phyloP scores from a whole-genome alignment of 768 basidiomycete species.

The Mycena galericulata region DNA sequence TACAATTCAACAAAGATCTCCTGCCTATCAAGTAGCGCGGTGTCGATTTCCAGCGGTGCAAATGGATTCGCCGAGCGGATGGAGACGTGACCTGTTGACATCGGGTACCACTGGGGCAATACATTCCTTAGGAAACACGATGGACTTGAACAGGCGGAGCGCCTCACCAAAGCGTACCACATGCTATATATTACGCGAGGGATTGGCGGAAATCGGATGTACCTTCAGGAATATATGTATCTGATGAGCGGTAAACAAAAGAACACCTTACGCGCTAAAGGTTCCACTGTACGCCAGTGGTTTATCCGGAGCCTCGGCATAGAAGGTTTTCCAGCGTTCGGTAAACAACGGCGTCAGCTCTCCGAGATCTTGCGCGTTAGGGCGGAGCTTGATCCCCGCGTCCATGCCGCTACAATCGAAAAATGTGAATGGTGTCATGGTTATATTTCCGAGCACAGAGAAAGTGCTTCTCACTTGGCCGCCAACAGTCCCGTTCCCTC shows the following conservation, averaged over 20 bases:
- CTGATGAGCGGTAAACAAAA: neutral
- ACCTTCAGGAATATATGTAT: slow-evolving; percentile 43
- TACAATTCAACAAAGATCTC: slow-evolving; percentile 7
- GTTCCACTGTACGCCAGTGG: slow-evolving; percentile 56
- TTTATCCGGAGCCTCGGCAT: slow-evolving; percentile 64
- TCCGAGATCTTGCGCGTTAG: slow-evolving; percentile 59
- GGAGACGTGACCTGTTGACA: slow-evolving; percentile 48
- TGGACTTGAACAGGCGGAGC: no score
- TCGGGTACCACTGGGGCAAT: slow-evolving; percentile 46
- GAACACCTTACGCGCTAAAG: slow-evolving; percentile 42
- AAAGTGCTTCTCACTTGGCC: neutral
- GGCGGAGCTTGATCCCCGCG: slow-evolving; percentile 67
- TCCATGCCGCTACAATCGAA: slow-evolving; percentile 66
- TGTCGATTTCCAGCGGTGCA: slow-evolving; percentile 44
- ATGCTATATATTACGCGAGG: slow-evolving; percentile 40
- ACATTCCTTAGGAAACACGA: no score
- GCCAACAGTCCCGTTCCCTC: slow-evolving; percentile 4
- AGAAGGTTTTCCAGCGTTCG: slow-evolving; percentile 62
- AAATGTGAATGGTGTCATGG: neutral
- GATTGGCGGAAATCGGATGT: slow-evolving; percentile 41
- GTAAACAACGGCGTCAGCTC: slow-evolving; percentile 60
- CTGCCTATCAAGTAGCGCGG: slow-evolving; percentile 49
- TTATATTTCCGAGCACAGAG: neutral
- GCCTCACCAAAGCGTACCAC: no score
- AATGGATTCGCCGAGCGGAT: slow-evolving; percentile 48